Conservation (phyloP, 2,329 filamentous ascomycete species). For the Hypoxylon sp. region DNA sequence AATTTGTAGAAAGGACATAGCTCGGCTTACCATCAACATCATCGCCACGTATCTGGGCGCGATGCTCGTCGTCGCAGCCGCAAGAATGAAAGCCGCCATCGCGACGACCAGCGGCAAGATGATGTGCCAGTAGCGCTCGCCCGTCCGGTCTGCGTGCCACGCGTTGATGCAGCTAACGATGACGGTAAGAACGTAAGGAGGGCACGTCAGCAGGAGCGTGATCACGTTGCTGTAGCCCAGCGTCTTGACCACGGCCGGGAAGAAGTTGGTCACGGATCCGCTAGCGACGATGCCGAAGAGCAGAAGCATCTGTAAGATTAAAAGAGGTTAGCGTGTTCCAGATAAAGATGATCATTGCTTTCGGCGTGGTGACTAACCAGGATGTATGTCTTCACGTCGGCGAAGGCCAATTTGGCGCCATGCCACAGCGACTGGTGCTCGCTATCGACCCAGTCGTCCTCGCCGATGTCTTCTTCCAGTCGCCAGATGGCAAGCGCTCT, state of each 20-base stretch:
- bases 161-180: conserved; percentile 71
- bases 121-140: conserved; percentile 76
- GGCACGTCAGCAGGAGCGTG: conserved; percentile 69
- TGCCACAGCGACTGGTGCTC: conserved; percentile 63
- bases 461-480: conserved; percentile 69
- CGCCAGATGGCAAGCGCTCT: conserved; percentile 65
- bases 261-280: conserved; percentile 72
- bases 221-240: conserved; percentile 68
- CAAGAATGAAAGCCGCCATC: conserved; percentile 71
- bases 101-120: conserved; percentile 67
- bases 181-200: conserved; percentile 69
- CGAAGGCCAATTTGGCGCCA: conserved; percentile 63
- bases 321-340: conserved; percentile 10
- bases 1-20: conserved; percentile 5
- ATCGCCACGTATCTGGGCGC: conserved; percentile 73
- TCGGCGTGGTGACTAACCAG: conserved; percentile 51
- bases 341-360: neutral
- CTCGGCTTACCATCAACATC: conserved; percentile 69
- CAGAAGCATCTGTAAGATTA: conserved; percentile 56
- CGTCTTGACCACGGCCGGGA: conserved; percentile 74
- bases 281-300: conserved; percentile 65
- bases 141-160: conserved; percentile 74
- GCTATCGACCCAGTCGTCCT: conserved; percentile 67
- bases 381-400: conserved; percentile 67
- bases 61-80: conserved; percentile 65